A percentile compares a stretch with the other conserved stretches of the same genome.
phyloP scores from a whole-genome alignment of 805 yeast species.

The Pichia thaimueangensis region DNA sequence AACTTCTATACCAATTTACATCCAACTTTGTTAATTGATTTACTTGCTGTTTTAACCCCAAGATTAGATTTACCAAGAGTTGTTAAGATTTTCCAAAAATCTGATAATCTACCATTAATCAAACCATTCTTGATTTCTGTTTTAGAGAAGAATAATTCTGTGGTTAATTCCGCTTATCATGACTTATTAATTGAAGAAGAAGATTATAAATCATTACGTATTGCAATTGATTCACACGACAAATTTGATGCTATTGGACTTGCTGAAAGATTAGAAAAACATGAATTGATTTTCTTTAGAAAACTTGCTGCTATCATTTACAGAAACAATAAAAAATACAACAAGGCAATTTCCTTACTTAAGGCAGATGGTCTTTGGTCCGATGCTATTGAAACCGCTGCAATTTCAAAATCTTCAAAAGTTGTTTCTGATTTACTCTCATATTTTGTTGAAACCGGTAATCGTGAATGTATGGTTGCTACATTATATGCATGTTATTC shows the following conservation, averaged over 20 bases:
- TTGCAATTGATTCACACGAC: conserved; percentile 83
- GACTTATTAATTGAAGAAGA: conserved; percentile 94
- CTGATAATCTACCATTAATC: conserved; percentile 93
- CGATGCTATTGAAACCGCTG: conserved; percentile 89
- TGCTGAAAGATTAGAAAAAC: conserved; percentile 90
- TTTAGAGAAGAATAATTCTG: conserved; percentile 79
- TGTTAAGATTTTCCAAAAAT: conserved; percentile 87
- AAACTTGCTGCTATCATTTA: conserved; percentile 92
- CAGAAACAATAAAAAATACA: conserved; percentile 91
- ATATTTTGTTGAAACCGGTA: conserved; percentile 94
- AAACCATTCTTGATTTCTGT: conserved; percentile 93
- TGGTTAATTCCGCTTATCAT: conserved; percentile 93
- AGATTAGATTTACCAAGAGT: conserved; percentile 93
- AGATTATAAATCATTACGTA: conserved; percentile 83
- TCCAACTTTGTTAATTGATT: conserved; percentile 83
- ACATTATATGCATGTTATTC: conserved; percentile 82
- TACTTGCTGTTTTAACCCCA: conserved; percentile 76
- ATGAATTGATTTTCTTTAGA: conserved; percentile 85
- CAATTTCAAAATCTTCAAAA: conserved; percentile 68
- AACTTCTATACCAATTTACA: conserved; percentile 90
- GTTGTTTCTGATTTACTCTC: conserved; percentile 83
- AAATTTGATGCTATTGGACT: conserved; percentile 88
- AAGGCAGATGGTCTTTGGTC: conserved; percentile 93
- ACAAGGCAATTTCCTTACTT: conserved; percentile 78
- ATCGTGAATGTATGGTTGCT: conserved; percentile 91